phyloP scores from a whole-genome alignment of 805 yeast species.

The Naumovozyma baii region DNA sequence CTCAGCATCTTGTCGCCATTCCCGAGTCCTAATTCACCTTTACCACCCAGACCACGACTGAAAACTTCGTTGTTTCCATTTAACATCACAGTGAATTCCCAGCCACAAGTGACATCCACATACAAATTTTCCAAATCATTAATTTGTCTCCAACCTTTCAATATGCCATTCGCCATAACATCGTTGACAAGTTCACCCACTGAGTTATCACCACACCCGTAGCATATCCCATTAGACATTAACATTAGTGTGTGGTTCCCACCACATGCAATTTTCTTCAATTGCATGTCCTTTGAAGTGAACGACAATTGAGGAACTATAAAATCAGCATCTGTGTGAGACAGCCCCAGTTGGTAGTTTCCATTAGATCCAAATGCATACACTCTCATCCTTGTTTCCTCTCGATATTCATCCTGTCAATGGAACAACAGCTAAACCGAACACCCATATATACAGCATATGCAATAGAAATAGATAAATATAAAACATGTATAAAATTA shows the following conservation, averaged over 20 bases:
- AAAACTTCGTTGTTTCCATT: constrained; percentile 34
- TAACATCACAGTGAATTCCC: constrained; percentile 61
- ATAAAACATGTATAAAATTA: no score
- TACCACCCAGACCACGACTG: constrained; percentile 52
- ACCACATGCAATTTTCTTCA: constrained; percentile 53
- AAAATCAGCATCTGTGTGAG: constrained; percentile 39
- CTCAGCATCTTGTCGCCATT: constrained; percentile 3
- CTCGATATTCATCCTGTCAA: background rate
- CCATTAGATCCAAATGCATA: constrained; percentile 83
- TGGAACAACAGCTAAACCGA: no score
- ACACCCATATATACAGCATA: no score
- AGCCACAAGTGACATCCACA: constrained; percentile 54
- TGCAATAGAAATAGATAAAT: no score
- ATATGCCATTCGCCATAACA: background rate
- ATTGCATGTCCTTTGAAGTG: constrained; percentile 11
- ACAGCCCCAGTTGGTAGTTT: constrained; percentile 59
- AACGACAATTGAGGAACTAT: constrained; percentile 22
- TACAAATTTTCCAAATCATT: constrained; percentile 4
- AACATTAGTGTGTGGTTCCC: constrained; percentile 78
- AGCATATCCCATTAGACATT: constrained; percentile 42
- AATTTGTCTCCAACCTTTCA: constrained; percentile 26
- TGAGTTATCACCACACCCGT: constrained; percentile 49
- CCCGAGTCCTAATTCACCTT: constrained; percentile 70
- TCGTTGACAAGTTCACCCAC: constrained; percentile 37
- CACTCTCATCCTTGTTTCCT: constrained; percentile 12